Evolutionary conservation across 164 flowering plant genomes (phyloP), one percentile per base, ranked within the genome.

Genomic region (Saururus chinensis): DNA sequence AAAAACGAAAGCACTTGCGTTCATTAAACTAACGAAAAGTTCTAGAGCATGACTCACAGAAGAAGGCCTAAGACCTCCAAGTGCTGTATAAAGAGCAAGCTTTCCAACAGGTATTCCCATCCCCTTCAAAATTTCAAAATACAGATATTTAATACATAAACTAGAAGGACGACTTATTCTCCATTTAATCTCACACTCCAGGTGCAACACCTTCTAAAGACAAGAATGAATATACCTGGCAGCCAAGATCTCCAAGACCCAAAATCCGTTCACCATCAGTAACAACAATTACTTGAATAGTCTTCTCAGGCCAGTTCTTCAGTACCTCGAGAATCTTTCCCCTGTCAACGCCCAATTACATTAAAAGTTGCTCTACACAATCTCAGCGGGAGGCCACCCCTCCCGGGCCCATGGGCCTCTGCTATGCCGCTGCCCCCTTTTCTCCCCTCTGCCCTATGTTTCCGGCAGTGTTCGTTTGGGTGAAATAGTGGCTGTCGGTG

Each of bases 51-150:
- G 12, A 60, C 93, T 85, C 77, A 88, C 97, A n/a, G 92, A 74
- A 48, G 96, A 91, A 42, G 96, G 97, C 68, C 93, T 91, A 70
- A 91, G 60, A 22, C 97, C 96, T 56, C 97, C 97, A 62, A 90
- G 92, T 37, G 95, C 95, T 11, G 97, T 81, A 73, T 90, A 90
- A 40, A 90, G 63, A 61, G 98, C 64, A 56, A 91, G 76, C 64
- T 88, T 91, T n/a, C 98, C 96, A 4, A 88, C 98, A 41, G 98
- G 98, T 62, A 92, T 92, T 9, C 98, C 98, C 98, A 92, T 92
- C 4, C 98, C 98, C 96, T 92, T 74, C 25, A 53, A 70, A 59
- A 53, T 21, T 53, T 42, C 14, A 42, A 42, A 42, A 9, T 42
- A 42, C 17, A 42, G 17, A 42, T 30, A 30, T 30, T 30, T 30